phyloP scores from a whole-genome alignment of 192 early-diverging fungal species.

The Obelidium mucronatum region DNA sequence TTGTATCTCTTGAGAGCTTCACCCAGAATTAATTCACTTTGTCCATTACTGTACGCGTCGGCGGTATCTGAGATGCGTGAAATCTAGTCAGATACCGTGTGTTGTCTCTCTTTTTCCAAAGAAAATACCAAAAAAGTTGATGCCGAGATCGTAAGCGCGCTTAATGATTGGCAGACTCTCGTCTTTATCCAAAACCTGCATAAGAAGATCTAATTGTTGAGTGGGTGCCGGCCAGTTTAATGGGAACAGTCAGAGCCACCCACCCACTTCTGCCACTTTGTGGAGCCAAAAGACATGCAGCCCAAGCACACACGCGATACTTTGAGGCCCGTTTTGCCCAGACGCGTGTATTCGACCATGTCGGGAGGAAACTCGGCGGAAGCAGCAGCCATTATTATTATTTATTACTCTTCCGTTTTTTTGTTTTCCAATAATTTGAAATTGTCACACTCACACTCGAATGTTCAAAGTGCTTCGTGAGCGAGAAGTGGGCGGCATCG shows the following conservation, averaged over 20 bases:
- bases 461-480: not conserved
- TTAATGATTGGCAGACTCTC: constrained; percentile 55
- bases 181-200: constrained; percentile 38
- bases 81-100: not conserved
- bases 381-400: constrained; percentile 19
- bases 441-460: not conserved
- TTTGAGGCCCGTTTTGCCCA: constrained; percentile 48
- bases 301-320: constrained; percentile 58
- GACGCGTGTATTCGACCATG: constrained; percentile 43
- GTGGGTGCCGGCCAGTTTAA: too few relatives aligned
- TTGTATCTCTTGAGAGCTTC: constrained; percentile 57
- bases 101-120: not conserved
- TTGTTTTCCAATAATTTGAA: not conserved
- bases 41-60: constrained; percentile 63
- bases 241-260: not conserved
- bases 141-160: constrained; percentile 51
- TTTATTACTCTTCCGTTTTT: not conserved
- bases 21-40: constrained; percentile 64
- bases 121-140: constrained; percentile 56
- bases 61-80: constrained; percentile 54
- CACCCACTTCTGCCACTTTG: constrained; percentile 38
- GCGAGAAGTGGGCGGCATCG: not conserved
- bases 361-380: constrained; percentile 11
- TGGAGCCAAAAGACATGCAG: constrained; percentile 53
- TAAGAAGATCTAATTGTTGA: too few relatives aligned